A percentile compares a stretch with the other conserved stretches of the same genome.
phyloP scores from a whole-genome alignment of 805 yeast genomes.

The Pichia cabralensis region DNA sequence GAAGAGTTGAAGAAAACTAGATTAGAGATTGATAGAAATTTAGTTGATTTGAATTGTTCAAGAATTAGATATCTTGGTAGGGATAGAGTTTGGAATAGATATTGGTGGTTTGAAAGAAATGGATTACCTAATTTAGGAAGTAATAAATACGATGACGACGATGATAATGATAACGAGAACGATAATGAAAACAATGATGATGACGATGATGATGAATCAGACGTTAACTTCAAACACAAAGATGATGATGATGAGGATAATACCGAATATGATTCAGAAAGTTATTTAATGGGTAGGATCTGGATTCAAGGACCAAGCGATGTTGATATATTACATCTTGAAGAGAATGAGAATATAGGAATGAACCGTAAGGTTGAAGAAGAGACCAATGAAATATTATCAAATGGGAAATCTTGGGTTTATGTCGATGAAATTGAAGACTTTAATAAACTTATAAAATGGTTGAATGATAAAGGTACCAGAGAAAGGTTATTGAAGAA shows the following conservation, averaged over 20 bases:
- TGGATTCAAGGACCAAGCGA: conserved; percentile 87
- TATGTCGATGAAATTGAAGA: conserved; percentile 55
- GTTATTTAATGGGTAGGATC: conserved; percentile 70
- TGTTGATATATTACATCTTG: conserved; percentile 34
- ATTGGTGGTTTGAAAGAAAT: conserved; percentile 91
- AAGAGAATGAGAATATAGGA: conserved; percentile 28
- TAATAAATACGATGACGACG: conserved; percentile 17
- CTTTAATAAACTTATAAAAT: conserved; percentile 42
- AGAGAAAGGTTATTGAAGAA: conserved; percentile 59
- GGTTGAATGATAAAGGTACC: conserved; percentile 69
- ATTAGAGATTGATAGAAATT: conserved; percentile 44
- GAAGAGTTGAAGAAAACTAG: conserved; percentile 40
- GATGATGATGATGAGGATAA: conserved; percentile 33
- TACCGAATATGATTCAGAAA: conserved; percentile 39
- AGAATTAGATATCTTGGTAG: conserved; percentile 68
- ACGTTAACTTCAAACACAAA: no score
- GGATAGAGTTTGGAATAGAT: conserved; percentile 76
- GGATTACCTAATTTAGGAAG: conserved; percentile 51
- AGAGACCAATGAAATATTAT: conserved; percentile 43
- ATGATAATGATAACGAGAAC: conserved; percentile 23
- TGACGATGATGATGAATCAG: conserved; percentile 27
- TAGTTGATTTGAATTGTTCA: conserved; percentile 68
- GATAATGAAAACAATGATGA: conserved; percentile 32
- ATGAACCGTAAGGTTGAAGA: conserved; percentile 56
- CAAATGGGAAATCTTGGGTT: conserved; percentile 55